These are phyloP conservation scores for Kalmusia sp. DNA, from an alignment of 2,329 filamentous ascomycete species.

Conservation along the genomic window DNA sequence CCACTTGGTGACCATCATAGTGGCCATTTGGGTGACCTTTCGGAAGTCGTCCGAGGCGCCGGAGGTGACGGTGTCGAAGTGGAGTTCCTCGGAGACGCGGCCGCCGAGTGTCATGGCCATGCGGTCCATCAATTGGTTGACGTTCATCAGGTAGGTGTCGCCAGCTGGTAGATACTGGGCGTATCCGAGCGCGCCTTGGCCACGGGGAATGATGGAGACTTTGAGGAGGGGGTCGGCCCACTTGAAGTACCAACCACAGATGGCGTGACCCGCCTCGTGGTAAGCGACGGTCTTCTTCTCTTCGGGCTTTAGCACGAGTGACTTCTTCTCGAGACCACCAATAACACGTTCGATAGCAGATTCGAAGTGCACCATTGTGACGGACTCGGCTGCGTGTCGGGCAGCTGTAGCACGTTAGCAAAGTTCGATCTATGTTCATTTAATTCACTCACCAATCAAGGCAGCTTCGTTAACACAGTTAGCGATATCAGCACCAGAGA, in stretches of 20 bases:
- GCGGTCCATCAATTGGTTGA: slow-evolving; percentile 95
- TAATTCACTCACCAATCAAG: slow-evolving; percentile 75
- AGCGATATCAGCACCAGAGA: slow-evolving; percentile 96
- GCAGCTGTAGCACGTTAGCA: slow-evolving; percentile 71
- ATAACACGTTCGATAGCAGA: slow-evolving; percentile 97
- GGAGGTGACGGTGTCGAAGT: slow-evolving; percentile 95
- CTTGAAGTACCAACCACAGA: slow-evolving; percentile 97
- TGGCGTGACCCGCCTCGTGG: slow-evolving; percentile 96
- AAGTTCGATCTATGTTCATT: neutral
- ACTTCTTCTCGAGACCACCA: slow-evolving; percentile 96
- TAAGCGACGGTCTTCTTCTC: slow-evolving; percentile 98
- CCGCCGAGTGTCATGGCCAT: slow-evolving; percentile 99
- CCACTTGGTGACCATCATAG: slow-evolving; percentile 98
- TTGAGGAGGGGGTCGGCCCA: slow-evolving; percentile 97
- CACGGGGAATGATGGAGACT: slow-evolving; percentile 97
- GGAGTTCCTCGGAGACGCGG: slow-evolving; percentile 92
- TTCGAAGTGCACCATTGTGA: slow-evolving; percentile 92
- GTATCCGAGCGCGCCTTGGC: slow-evolving; percentile 91
- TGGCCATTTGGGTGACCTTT: slow-evolving; percentile 96
- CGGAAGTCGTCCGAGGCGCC: slow-evolving; percentile 97
- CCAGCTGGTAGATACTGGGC: slow-evolving; percentile 93
- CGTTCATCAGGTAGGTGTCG: slow-evolving; percentile 95
- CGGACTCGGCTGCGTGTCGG: slow-evolving; percentile 77
- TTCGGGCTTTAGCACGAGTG: slow-evolving; percentile 86
- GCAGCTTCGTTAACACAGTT: slow-evolving; percentile 99